A percentile compares a stretch with the other conserved stretches of the same genome.
phyloP scores from a whole-genome alignment of 352 stramenopile genomes.

The Globisporangium rhizosaccharum region DNA sequence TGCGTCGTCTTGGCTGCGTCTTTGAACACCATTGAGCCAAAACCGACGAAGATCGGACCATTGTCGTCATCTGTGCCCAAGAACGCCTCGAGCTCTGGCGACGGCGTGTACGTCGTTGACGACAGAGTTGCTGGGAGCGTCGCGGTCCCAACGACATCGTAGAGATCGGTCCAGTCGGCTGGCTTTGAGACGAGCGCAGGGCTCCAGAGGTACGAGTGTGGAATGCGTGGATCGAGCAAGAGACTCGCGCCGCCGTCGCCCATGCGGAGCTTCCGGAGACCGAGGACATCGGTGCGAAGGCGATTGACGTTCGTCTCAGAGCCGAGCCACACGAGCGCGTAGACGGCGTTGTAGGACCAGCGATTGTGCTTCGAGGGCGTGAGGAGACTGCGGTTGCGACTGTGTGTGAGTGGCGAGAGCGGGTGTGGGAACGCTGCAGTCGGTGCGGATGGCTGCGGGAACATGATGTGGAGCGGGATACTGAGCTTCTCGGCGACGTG shows the following conservation, averaged over 20 bases:
- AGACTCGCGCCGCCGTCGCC: conserved; percentile 32
- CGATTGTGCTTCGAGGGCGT: conserved; percentile 39
- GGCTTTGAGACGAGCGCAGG: conserved; percentile 46
- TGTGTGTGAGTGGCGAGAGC: conserved; percentile 34
- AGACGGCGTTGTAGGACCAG: conserved; percentile 48
- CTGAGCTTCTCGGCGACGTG: conserved; percentile 90
- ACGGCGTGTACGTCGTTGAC: conserved; percentile 25
- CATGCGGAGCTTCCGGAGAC: conserved; percentile 31
- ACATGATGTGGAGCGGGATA: conserved; percentile 93
- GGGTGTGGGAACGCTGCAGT: conserved; percentile 90
- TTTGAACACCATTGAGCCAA: conserved; percentile 91
- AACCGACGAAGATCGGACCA: conserved; percentile 91
- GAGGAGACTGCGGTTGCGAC: background rate
- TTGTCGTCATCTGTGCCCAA: conserved; percentile 22
- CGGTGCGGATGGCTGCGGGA: conserved; percentile 87
- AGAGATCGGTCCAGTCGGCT: conserved; percentile 41
- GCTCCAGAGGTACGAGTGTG: conserved; percentile 79
- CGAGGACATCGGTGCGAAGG: conserved; percentile 43
- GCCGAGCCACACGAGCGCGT: conserved; percentile 43
- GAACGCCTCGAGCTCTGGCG: conserved; percentile 58
- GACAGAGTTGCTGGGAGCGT: conserved; percentile 4
- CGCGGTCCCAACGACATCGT: conserved; percentile 12
- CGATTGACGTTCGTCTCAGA: conserved; percentile 43
- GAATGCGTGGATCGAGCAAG: conserved; percentile 23
- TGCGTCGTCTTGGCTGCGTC: conserved; percentile 60